Percentiles rank a stretch among this genome's conserved stretches.
These are phyloP conservation scores for Suillus cothurnatus DNA, from an alignment of 768 basidiomycete species.

Conservation along the genomic window DNA sequence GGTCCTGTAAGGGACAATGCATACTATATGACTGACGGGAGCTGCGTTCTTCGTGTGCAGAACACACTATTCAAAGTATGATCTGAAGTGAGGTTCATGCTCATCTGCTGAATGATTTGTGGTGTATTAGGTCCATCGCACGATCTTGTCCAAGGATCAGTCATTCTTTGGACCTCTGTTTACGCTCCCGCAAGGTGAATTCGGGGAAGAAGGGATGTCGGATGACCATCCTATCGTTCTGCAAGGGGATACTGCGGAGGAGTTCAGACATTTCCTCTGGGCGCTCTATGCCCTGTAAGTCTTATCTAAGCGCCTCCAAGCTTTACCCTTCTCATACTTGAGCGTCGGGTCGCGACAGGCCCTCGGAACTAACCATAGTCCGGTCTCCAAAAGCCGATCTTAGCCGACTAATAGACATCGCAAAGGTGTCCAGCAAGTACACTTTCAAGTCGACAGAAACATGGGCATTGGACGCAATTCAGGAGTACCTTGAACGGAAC, in stretches of 20 bases:
- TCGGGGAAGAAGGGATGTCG: conserved; percentile 54
- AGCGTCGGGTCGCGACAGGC: conserved; percentile 40
- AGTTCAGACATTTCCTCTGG: conserved; percentile 78
- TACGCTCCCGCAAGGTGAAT: conserved; percentile 59
- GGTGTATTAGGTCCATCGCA: conserved; percentile 52
- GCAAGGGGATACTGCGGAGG: conserved; percentile 59
- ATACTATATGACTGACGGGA: conserved; percentile 71
- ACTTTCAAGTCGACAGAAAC: conserved; percentile 73
- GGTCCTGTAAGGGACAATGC: conserved; percentile 42
- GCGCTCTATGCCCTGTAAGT: conserved; percentile 75
- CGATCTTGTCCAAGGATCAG: conserved; percentile 60
- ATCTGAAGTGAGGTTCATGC: conserved; percentile 11
- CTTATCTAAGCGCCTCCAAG: neutral
- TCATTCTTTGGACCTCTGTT: conserved; percentile 72
- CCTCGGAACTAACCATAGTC: conserved; percentile 57
- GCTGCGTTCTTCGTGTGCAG: conserved; percentile 63
- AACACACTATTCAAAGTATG: conserved; percentile 70
- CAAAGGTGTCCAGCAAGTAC: conserved; percentile 71
- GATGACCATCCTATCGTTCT: conserved; percentile 69
- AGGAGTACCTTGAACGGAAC: conserved; percentile 63
- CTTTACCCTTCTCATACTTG: neutral
- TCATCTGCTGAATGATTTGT: conserved; percentile 7
- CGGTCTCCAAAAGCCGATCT: conserved; percentile 54
- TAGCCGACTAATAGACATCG: conserved; percentile 58
- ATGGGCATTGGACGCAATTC: conserved; percentile 76